These are phyloP conservation scores for Echium plantagineum DNA, from an alignment of 257 asterid genomes.

Conservation along the genomic window DNA sequence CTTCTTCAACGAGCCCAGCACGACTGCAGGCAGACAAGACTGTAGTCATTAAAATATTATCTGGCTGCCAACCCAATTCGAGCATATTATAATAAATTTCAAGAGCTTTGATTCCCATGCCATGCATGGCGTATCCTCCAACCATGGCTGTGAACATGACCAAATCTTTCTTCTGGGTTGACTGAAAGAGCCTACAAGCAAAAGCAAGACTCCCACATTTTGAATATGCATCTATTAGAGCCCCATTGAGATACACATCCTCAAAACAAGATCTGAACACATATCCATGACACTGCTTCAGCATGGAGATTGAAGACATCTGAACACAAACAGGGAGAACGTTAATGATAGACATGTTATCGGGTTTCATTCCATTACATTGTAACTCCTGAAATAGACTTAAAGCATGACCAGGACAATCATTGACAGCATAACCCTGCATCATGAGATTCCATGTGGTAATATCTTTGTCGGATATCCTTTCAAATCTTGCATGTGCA, in stretches of 20 bases:
- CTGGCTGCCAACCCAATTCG: constrained; percentile 46
- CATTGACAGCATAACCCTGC: constrained; percentile 48
- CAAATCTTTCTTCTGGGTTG: constrained; percentile 46
- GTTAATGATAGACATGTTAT: constrained; percentile 48
- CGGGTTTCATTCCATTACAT: constrained; percentile 45
- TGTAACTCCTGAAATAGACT: constrained; percentile 43
- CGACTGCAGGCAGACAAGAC: constrained; percentile 79
- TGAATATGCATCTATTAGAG: constrained; percentile 56
- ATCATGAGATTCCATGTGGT: constrained; percentile 72
- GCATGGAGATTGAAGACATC: constrained; percentile 49
- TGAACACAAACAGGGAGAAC: constrained; percentile 61
- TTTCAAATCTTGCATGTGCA: constrained; percentile 37
- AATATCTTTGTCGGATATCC: constrained; percentile 49
- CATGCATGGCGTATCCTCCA: constrained; percentile 86
- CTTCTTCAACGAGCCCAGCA: constrained; percentile 68
- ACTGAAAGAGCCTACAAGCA: constrained; percentile 52
- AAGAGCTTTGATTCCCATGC: constrained; percentile 61
- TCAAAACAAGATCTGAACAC: constrained; percentile 36
- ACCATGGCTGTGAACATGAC: constrained; percentile 70
- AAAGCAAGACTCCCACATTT: constrained; percentile 58
- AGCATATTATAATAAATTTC: constrained; percentile 45
- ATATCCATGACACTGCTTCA: constrained; percentile 71
- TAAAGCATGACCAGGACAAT: constrained; percentile 42
- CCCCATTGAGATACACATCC: constrained; percentile 46
- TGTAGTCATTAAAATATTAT: constrained; percentile 57